Percentiles rank a stretch among this genome's conserved stretches.
Conservation (phyloP, 108 stramenopile genomes). For the Skeletonema tropicum region DNA sequence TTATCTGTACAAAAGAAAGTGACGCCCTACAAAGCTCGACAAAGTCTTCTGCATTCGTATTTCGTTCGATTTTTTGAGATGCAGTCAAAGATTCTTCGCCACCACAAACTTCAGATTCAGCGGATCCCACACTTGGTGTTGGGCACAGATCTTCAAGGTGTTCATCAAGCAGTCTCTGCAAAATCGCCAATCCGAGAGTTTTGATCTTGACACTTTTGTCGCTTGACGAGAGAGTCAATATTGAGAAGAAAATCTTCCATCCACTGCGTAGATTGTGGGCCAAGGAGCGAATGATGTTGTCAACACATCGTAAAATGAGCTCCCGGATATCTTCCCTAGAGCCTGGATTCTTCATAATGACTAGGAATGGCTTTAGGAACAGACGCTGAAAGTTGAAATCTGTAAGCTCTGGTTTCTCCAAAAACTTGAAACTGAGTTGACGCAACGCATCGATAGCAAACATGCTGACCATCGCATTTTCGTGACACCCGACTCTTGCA, state of each 20-base stretch:
- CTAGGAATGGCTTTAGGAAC: slow-evolving; percentile 92
- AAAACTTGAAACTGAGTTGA: slow-evolving; percentile 98
- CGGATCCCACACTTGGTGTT: slow-evolving; percentile 26
- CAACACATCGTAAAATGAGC: slow-evolving; percentile 81
- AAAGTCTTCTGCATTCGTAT: slow-evolving; percentile 86
- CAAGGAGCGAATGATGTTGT: slow-evolving; percentile 82
- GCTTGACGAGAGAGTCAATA: slow-evolving; percentile 65
- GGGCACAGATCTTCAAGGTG: slow-evolving; percentile 73
- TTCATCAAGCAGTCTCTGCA: slow-evolving; percentile 85
- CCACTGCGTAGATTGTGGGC: slow-evolving; percentile 86
- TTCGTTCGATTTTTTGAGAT: slow-evolving; percentile 57
- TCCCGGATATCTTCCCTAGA: slow-evolving; percentile 80
- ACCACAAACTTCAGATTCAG: slow-evolving; percentile 19
- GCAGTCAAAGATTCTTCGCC: slow-evolving; percentile 38
- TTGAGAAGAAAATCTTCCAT: slow-evolving; percentile 90
- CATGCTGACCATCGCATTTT: slow-evolving; percentile 92
- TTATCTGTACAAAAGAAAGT: slow-evolving; percentile 69
- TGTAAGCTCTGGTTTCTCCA: slow-evolving; percentile 95
- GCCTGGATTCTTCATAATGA: slow-evolving; percentile 73
- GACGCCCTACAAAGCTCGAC: slow-evolving; percentile 78
- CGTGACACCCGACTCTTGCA: slow-evolving; percentile 90
- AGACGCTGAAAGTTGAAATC: slow-evolving; percentile 98
- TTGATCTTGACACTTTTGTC: slow-evolving; percentile 73
- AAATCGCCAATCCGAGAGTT: slow-evolving; percentile 68
- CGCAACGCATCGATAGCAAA: slow-evolving; percentile 98